phyloP scores from a whole-genome alignment of 805 yeast species.

The Ogataea pilisensis region DNA sequence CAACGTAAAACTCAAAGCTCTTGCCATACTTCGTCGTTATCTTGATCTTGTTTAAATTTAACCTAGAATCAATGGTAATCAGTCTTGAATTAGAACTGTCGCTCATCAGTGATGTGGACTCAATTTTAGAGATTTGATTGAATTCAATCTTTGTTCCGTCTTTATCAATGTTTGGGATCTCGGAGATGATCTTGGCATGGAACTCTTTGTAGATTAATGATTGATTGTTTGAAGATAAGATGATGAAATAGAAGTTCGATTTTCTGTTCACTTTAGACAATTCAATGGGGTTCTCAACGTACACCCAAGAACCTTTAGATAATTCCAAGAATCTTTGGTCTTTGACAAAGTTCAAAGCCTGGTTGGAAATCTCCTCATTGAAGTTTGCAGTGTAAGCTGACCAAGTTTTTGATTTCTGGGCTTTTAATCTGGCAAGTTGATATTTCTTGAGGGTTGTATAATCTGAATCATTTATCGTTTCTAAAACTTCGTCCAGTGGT shows the following conservation, averaged over 20 bases:
- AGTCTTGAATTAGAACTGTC: slow-evolving; percentile 35
- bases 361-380: slow-evolving; percentile 44
- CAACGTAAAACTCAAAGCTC: slow-evolving; percentile 60
- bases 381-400: slow-evolving; percentile 42
- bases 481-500: slow-evolving; percentile 43
- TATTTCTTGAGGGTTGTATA: slow-evolving; percentile 48
- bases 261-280: slow-evolving; percentile 12
- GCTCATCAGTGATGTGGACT: slow-evolving; percentile 44
- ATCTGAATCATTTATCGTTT: slow-evolving; percentile 37
- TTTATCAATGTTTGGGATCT: slow-evolving; percentile 56
- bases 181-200: slow-evolving; percentile 39
- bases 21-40: slow-evolving; percentile 14
- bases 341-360: slow-evolving; percentile 65
- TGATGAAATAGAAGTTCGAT: slow-evolving; percentile 44
- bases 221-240: slow-evolving; percentile 64
- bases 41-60: slow-evolving; percentile 26
- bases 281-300: slow-evolving; percentile 48
- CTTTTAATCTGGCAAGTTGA: slow-evolving; percentile 42
- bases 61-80: slow-evolving; percentile 53
- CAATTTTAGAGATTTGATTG: slow-evolving; percentile 46
- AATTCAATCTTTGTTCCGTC: slow-evolving; percentile 51
- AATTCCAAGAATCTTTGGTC: slow-evolving; percentile 71
- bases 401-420: slow-evolving; percentile 34
- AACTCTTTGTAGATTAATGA: slow-evolving; percentile 59
- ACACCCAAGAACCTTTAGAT: slow-evolving; percentile 80